Base-by-base conservation (phyloP, 208 protist genomes). In the Borovskyia barvae region DNA sequence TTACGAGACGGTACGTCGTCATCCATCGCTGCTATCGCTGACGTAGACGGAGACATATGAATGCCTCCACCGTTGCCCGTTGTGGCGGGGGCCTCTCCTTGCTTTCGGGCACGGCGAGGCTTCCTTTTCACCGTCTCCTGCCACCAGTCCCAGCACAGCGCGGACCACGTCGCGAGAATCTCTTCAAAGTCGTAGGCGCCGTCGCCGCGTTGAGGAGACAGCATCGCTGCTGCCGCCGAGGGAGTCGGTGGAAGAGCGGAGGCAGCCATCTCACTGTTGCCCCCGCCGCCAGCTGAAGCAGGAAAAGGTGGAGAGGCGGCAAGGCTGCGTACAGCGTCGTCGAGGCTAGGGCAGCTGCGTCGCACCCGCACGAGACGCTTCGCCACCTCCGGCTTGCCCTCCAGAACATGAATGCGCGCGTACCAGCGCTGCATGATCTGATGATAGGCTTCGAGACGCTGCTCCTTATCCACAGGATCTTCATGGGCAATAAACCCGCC, bases 371-470 rank as follows among this genome's bases (percentile, higher is more conserved):
- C 61, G 24, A 67, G 59, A 20, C 62, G 68, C 45, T 58, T 54
- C 25, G 41, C 49, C 22, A 73, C 61, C 54, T 71, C 58, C 2
- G 67, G 43, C 56, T 75, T 82, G 32, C 29, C 52, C 35, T 79
- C 66, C 5, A 82, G 66, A 7, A 77, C 71, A 36, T 67, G 60
- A 30, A 82, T 72, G 66, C 79, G 76, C 46, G 68, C 66, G 35
- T 69, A 74, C 76, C 76, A 82, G 25, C 76, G 76, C 20, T 63
- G 41, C 62, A 82, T 66, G 22, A 77, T 74, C 30, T 69, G 58
- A 36, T 53, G 46, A 49, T 82, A 82, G 30, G 76, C 76, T 37
- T 66, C 55, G 29, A 82, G 45, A 5, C 76, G 65, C 57, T 66
- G 62, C 54, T 73, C 50, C 46, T 56, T 63, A 30, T 64, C 61